Conservation (phyloP, 345 rosid species). For the Durio zibethinus region DNA sequence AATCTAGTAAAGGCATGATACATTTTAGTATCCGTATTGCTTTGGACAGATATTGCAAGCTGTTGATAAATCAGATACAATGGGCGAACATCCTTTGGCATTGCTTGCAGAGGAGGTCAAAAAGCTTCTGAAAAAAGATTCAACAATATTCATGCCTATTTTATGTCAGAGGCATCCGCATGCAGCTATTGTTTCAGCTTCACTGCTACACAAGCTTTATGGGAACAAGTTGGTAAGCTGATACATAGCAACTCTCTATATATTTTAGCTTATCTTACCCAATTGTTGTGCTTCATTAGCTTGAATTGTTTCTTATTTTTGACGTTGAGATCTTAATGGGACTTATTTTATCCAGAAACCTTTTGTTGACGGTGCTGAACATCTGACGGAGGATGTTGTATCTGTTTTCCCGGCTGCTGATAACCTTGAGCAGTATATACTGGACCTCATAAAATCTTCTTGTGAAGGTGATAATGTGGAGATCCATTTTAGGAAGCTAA, state of each 20-base stretch:
- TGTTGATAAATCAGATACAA: conserved; percentile 65
- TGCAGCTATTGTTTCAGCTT: conserved; percentile 66
- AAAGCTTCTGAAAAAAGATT: conserved; percentile 74
- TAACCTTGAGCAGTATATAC: conserved; percentile 81
- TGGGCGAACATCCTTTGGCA: conserved; percentile 68
- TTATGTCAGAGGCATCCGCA: conserved; percentile 82
- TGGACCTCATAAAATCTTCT: conserved; percentile 54
- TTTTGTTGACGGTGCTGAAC: conserved; percentile 80
- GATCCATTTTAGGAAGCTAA: conserved; percentile 58
- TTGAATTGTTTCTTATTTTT: conserved; percentile 5
- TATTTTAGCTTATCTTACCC: neutral
- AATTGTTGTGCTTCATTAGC: conserved; percentile 4
- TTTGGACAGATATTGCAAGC: conserved; percentile 54
- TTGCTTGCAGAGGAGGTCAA: conserved; percentile 86
- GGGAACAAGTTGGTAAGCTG: conserved; percentile 82
- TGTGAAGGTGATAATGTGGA: conserved; percentile 63
- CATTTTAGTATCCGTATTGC: neutral
- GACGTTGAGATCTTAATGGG: conserved; percentile 19
- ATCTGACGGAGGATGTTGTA: conserved; percentile 85
- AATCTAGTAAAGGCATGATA: neutral
- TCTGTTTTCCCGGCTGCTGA: conserved; percentile 92
- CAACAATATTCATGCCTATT: conserved; percentile 65
- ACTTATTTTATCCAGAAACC: conserved; percentile 70
- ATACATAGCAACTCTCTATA: conserved; percentile 12
- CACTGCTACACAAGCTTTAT: conserved; percentile 85